Base-by-base conservation (phyloP, 495 filamentous ascomycete genomes). In the Lasiosphaeria miniovina region DNA sequence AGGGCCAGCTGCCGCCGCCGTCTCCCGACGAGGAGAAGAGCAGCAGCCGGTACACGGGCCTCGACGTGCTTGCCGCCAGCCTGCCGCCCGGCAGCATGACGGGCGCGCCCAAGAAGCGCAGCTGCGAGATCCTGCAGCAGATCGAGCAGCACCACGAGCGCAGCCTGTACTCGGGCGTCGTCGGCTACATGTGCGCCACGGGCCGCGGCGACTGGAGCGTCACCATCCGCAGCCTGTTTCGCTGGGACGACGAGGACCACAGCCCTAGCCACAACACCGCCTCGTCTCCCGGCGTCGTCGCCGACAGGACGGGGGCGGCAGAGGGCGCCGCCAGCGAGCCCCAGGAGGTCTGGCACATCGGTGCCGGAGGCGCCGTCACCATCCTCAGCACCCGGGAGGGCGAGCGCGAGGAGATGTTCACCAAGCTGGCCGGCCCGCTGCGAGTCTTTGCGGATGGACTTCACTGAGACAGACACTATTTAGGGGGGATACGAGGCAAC, bases 41-140 rank as follows among this genome's bases (percentile, higher is more conserved):
- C 2, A 35, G 15, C 24, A 10, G 9, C 10, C 15, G 36, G 40
- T 76, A 81, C 35, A 81, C 80, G 0, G 91, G 90, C 10, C 76
- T 94, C 51, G 88, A 93, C 36, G 88, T 91, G 31, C 80, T 98
- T 0, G 86, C 90, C 8, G 79, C 82, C 3, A 88, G 83, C 41
- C 77, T 98, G 4, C 94, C 93, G 0, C 92, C 94, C 0, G 94
- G 94, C 0, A 90, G 85, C 49, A 98, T 98, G 93, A 98, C 93
- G 3, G 93, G 93, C 14, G 93, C 93, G 6, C 93, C 93, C 0
- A 98, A 98, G 77, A 89, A 89, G 66, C 83, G 93, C 24, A 90
- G 86, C 41, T 96, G 93, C 69, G 85, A 96, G 80, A 80, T 97
- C 49, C 77, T 98, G 45, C 72, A 78, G 54, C 68, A 70, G 0